phyloP scores from a whole-genome alignment of 2,329 filamentous ascomycete genomes.

The Aspergillus fumigatus region DNA sequence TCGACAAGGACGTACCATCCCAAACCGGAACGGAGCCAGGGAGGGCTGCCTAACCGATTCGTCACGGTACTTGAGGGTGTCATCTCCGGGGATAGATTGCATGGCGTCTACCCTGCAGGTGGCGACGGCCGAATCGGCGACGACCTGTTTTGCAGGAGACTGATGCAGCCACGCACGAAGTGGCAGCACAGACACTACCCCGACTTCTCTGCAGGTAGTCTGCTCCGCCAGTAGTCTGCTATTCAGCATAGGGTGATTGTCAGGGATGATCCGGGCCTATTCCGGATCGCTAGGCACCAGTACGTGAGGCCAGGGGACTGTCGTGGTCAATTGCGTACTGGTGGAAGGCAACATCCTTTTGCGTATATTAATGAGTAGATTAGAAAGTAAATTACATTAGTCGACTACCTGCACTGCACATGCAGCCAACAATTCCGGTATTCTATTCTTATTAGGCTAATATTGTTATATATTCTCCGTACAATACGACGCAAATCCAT shows the following conservation, averaged over 20 bases:
- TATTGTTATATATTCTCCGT: too few relatives aligned
- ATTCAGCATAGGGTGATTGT: neutral
- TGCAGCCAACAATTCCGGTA: neutral
- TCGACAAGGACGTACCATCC: neutral
- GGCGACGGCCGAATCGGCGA: too few relatives aligned
- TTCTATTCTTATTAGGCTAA: neutral
- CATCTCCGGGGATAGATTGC: neutral
- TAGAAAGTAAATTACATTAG: too few relatives aligned
- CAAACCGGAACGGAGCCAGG: neutral
- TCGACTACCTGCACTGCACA: too few relatives aligned
- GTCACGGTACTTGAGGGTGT: conserved; percentile 2
- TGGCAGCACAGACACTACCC: too few relatives aligned
- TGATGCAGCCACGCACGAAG: neutral
- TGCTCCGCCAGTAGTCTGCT: too few relatives aligned
- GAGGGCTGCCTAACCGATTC: neutral
- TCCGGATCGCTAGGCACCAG: conserved; percentile 1
- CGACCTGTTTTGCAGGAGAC: neutral
- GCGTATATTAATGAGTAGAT: too few relatives aligned
- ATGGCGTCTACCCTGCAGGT: neutral
- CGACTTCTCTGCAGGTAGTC: too few relatives aligned
- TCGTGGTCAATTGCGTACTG: too few relatives aligned
- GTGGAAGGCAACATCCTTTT: too few relatives aligned
- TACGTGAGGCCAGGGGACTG: too few relatives aligned
- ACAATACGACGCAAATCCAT: neutral
- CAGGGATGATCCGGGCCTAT: conserved; percentile 1